Conservation (phyloP, 2,329 filamentous ascomycete genomes). For the Penicillium carneum region DNA sequence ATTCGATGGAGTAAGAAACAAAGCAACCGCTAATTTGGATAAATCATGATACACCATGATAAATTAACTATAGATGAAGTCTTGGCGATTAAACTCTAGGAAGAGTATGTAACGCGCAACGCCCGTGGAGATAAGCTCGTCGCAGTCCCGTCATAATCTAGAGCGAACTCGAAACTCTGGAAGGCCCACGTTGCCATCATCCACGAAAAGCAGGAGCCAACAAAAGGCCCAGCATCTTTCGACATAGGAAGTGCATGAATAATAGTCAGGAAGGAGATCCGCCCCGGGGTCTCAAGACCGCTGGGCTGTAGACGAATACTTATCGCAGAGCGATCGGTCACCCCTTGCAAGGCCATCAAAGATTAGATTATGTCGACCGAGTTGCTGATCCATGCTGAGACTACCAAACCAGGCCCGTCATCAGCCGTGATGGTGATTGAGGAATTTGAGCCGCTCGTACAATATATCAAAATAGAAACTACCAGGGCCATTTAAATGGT, state of each 20-base stretch:
- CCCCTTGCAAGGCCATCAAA: slow-evolving; percentile 16
- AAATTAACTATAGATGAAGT: neutral
- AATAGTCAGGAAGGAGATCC: slow-evolving; percentile 33
- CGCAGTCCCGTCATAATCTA: slow-evolving; percentile 26
- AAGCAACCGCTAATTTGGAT: neutral
- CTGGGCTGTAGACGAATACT: slow-evolving; percentile 38
- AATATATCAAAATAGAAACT: neutral
- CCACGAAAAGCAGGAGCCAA: slow-evolving; percentile 29
- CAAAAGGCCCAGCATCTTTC: slow-evolving; percentile 23
- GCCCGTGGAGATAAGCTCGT: slow-evolving; percentile 25
- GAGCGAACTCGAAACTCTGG: slow-evolving; percentile 33
- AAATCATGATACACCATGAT: neutral
- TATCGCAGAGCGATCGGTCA: slow-evolving; percentile 16
- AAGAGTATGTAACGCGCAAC: slow-evolving; percentile 20
- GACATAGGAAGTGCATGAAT: slow-evolving; percentile 9
- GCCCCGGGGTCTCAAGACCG: slow-evolving; percentile 25
- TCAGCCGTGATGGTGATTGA: slow-evolving; percentile 34
- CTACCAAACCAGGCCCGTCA: slow-evolving; percentile 27
- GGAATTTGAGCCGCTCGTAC: slow-evolving; percentile 17
- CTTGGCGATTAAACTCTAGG: neutral
- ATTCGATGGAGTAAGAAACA: neutral
- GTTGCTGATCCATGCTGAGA: slow-evolving; percentile 34
- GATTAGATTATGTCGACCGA: slow-evolving; percentile 30
- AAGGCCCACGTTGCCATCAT: slow-evolving; percentile 30
- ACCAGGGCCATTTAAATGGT: slow-evolving; percentile 14